phyloP scores from a whole-genome alignment of 225 moss, liverwort and hornwort species.

The Pleurozium schreberi region DNA sequence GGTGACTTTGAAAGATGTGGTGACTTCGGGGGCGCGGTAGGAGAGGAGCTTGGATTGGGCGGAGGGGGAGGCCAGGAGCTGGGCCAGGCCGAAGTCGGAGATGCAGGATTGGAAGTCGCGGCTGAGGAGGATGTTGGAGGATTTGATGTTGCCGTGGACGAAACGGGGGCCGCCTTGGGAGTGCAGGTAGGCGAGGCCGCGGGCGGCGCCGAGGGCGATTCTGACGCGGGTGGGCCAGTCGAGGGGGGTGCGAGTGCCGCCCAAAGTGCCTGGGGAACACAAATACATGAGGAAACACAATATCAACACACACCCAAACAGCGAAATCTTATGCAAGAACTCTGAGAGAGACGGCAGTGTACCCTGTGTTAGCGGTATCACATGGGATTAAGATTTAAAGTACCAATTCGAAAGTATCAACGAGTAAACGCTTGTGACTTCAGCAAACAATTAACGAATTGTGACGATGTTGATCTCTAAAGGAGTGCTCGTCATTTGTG shows the following conservation, averaged over 20 bases:
- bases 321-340: background rate
- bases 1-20: conserved; percentile 57
- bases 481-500: background rate
- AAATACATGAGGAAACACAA: background rate
- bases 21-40: conserved; percentile 86
- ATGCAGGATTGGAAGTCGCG: conserved; percentile 70
- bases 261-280: conserved; percentile 42
- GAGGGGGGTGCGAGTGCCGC: conserved; percentile 46
- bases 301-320: background rate
- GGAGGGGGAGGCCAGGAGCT: conserved; percentile 52
- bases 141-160: conserved; percentile 91
- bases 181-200: conserved; percentile 72
- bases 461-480: background rate
- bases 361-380: background rate
- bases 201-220: conserved; percentile 66
- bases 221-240: conserved; percentile 75
- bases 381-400: background rate
- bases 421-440: background rate
- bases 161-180: conserved; percentile 49
- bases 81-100: conserved; percentile 80
- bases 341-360: background rate
- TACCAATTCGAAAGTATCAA: background rate
- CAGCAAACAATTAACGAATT: background rate
- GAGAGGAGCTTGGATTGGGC: conserved; percentile 67
- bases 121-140: conserved; percentile 77